These are phyloP conservation scores for Codiaeum variegatum DNA, from an alignment of 441 rosid genomes.

Conservation along the genomic window DNA sequence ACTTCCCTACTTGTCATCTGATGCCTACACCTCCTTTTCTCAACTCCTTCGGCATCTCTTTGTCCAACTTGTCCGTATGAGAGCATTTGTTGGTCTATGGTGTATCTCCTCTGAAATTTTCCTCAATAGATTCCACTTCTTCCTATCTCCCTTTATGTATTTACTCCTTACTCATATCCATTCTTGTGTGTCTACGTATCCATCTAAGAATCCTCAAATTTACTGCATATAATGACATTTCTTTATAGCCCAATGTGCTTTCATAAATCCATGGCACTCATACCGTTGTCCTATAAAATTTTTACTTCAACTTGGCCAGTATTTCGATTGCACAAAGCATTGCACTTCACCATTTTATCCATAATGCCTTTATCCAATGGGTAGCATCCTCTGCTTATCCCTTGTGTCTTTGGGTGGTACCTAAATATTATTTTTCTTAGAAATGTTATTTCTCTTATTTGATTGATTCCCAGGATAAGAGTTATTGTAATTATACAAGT, in stretches of 20 bases:
- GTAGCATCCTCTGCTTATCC: neutral
- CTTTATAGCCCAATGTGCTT: neutral
- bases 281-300: neutral
- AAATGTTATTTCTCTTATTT: neutral
- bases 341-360: neutral
- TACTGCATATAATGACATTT: neutral
- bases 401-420: neutral
- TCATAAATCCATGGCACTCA: neutral
- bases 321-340: neutral
- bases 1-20: neutral
- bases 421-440: neutral
- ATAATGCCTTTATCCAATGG: neutral
- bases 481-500: neutral
- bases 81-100: neutral
- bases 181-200: neutral
- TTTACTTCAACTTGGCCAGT: neutral
- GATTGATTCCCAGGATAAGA: neutral
- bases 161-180: neutral
- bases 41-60: neutral
- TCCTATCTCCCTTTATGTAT: neutral
- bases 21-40: neutral
- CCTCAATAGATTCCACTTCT: neutral
- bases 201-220: neutral
- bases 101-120: neutral
- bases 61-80: neutral